Conservation (phyloP, 495 filamentous ascomycete genomes). For the Hypoxylon intermedium region DNA sequence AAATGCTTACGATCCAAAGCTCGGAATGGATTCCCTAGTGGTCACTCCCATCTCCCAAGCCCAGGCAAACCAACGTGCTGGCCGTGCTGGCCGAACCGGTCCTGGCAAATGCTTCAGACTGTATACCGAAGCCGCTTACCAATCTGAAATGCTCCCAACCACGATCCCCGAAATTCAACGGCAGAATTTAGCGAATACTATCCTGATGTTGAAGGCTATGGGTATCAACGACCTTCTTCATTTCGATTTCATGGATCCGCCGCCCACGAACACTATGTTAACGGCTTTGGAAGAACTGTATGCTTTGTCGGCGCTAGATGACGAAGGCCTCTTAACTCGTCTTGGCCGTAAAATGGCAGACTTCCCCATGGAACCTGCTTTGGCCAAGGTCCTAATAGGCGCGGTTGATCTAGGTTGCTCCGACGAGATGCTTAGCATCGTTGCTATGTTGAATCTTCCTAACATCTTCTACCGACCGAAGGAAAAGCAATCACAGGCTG, state of each 20-base stretch:
- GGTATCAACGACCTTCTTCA: constrained; percentile 97
- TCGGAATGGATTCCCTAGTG: constrained; percentile 96
- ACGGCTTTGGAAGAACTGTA: constrained; percentile 96
- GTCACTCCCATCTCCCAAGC: constrained; percentile 96
- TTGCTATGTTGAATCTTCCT: constrained; percentile 88
- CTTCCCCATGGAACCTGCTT: constrained; percentile 87
- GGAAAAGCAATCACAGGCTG: constrained; percentile 93
- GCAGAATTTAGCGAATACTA: constrained; percentile 91
- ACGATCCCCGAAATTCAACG: constrained; percentile 96
- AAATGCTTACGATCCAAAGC: constrained; percentile 94
- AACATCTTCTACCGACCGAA: constrained; percentile 94
- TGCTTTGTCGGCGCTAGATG: constrained; percentile 87
- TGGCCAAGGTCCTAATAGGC: constrained; percentile 88
- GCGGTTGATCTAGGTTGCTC: constrained; percentile 87
- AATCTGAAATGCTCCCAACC: constrained; percentile 96
- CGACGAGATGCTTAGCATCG: constrained; percentile 92
- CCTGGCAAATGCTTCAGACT: constrained; percentile 96
- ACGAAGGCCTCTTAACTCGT: constrained; percentile 93
- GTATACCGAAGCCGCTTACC: constrained; percentile 95
- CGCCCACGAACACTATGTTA: constrained; percentile 96
- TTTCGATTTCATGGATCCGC: constrained; percentile 99
- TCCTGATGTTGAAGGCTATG: constrained; percentile 99
- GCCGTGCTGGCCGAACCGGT: constrained; percentile 90
- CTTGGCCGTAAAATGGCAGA: constrained; percentile 97
- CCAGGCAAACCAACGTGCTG: constrained; percentile 92